These are phyloP conservation scores for Closterium sp. DNA, from an alignment of 139 green algal genomes.

Conservation along the genomic window DNA sequence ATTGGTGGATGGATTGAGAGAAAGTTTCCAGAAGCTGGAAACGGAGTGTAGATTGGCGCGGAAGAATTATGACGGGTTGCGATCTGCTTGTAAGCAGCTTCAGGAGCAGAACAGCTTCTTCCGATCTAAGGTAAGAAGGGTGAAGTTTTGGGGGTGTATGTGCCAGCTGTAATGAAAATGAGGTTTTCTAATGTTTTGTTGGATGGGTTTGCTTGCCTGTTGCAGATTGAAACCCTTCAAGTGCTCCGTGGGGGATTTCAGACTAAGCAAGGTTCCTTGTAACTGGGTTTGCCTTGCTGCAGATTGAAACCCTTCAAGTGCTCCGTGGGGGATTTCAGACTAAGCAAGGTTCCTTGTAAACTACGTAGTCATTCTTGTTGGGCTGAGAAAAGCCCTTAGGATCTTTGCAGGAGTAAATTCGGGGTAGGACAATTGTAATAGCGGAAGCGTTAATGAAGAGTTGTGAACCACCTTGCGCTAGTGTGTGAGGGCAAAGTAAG, in stretches of 20 bases:
- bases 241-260: not conserved
- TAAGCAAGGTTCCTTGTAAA: not conserved
- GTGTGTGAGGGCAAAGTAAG: no score
- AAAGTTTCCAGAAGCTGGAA: not conserved
- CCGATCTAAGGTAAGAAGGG: not conserved
- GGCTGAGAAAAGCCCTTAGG: no score
- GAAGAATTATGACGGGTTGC: not conserved
- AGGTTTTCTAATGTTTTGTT: not conserved
- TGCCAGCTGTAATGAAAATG: not conserved
- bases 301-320: not conserved
- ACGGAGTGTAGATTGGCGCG: not conserved
- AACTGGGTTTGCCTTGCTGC: not conserved
- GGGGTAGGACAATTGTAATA: no score
- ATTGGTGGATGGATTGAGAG: not conserved
- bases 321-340: not conserved
- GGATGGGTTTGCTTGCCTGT: no score
- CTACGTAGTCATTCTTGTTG: no score
- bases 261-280: not conserved
- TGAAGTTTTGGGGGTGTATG: not conserved
- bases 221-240: not conserved
- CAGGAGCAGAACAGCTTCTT: not conserved
- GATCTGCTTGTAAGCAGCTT: not conserved
- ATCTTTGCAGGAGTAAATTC: no score
- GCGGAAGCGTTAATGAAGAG: no score
- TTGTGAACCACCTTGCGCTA: no score